Percentiles rank a stretch among this genome's conserved stretches.
phyloP scores from a whole-genome alignment of 768 basidiomycete genomes.

The Hydnum rufescens region DNA sequence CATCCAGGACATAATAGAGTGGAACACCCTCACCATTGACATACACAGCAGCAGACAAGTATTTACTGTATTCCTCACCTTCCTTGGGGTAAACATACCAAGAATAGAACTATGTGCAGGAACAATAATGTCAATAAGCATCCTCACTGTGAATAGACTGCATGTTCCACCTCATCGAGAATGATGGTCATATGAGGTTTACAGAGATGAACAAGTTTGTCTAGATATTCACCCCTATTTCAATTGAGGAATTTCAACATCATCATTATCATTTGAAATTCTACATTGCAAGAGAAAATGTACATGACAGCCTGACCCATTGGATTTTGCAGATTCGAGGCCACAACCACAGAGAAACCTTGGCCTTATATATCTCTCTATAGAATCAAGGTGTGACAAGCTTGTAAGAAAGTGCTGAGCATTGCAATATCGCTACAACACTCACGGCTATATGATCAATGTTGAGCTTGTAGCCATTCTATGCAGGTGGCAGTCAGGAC shows the following conservation, averaged over 20 bases:
- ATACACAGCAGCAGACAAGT: conserved; percentile 64
- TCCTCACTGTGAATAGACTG: neutral
- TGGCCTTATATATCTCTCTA: no score
- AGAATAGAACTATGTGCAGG: conserved; percentile 57
- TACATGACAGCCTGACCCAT: no score
- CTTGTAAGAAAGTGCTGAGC: conserved; percentile 24
- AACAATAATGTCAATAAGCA: neutral
- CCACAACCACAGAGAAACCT: no score
- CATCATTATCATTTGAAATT: neutral
- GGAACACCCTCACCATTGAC: conserved; percentile 28
- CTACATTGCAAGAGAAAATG: neutral
- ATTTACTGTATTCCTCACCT: conserved; percentile 50
- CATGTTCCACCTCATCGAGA: no score
- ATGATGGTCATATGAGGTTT: no score
- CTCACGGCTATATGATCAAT: conserved; percentile 56
- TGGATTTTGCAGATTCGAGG: no score
- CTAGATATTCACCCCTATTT: no score
- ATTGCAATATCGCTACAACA: neutral
- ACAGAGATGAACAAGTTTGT: no score
- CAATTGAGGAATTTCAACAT: neutral
- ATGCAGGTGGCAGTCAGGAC: conserved; percentile 36
- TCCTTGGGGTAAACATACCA: no score
- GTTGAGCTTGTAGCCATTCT: no score
- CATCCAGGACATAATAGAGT: neutral
- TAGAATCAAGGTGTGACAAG: no score